Conservation (phyloP, 2,329 filamentous ascomycete species). For the Penicillium sp. region DNA sequence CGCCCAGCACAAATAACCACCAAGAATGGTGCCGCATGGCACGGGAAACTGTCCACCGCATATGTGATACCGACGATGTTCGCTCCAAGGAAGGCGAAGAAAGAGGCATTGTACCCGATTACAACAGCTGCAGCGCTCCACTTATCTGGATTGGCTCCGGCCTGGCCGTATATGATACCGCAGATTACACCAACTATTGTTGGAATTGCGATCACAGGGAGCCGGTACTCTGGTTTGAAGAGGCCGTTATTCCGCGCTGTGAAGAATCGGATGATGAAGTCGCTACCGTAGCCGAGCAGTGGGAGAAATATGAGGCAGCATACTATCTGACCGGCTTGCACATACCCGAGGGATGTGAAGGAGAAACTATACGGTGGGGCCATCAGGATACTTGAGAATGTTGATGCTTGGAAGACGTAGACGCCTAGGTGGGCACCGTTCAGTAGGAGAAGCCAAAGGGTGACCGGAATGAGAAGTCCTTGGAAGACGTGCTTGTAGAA, state of each 20-base stretch:
- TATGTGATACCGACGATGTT: slow-evolving; percentile 20
- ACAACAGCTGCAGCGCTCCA: slow-evolving; percentile 10
- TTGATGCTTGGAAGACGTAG: slow-evolving; percentile 15
- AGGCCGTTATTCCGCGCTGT: slow-evolving; percentile 8
- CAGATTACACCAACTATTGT: slow-evolving; percentile 11
- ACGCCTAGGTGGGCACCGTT: slow-evolving; percentile 17
- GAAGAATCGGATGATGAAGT: slow-evolving; percentile 7
- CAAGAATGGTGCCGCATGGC: slow-evolving; percentile 13
- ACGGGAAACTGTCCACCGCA: slow-evolving; percentile 16
- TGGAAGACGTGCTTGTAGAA: slow-evolving; percentile 18
- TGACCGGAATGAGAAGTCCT: slow-evolving; percentile 10
- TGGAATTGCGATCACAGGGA: slow-evolving; percentile 13
- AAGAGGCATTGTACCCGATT: slow-evolving; percentile 14
- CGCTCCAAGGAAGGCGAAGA: slow-evolving; percentile 17
- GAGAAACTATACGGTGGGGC: slow-evolving; percentile 10
- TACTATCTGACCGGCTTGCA: slow-evolving; percentile 18
- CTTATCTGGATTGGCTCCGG: slow-evolving; percentile 5
- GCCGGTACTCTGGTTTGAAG: slow-evolving; percentile 16
- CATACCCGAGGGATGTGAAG: slow-evolving; percentile 12
- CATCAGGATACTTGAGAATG: slow-evolving; percentile 12
- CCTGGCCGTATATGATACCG: slow-evolving; percentile 13
- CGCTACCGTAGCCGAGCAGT: slow-evolving; percentile 16
- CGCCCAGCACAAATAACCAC: slow-evolving; percentile 18
- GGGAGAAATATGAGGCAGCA: slow-evolving; percentile 16
- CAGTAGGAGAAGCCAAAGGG: slow-evolving; percentile 15